Conservation (phyloP, 2,329 filamentous ascomycete species). For the Colletotrichum abscissum region DNA sequence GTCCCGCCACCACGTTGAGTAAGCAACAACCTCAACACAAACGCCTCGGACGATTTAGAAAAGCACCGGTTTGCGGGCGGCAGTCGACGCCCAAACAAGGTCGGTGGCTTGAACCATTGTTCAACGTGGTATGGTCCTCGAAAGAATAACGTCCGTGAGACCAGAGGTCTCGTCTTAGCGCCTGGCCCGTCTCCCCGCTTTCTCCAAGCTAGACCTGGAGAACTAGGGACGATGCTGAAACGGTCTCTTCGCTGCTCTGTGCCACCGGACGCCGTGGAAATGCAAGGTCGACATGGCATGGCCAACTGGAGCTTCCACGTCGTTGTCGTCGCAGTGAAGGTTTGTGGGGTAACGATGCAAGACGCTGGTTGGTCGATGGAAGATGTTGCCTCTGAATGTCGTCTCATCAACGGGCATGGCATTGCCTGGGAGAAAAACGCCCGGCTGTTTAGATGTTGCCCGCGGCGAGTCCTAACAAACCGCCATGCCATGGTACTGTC, state of each 20-base stretch:
- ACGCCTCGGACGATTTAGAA: not conserved
- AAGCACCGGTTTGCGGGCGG: not conserved
- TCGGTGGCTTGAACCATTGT: not conserved
- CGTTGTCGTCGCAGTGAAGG: conserved; percentile 14
- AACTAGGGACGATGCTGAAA: conserved; percentile 28
- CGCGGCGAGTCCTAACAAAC: not conserved
- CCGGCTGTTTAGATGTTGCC: not conserved
- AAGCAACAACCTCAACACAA: not conserved
- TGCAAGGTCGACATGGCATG: conserved; percentile 9
- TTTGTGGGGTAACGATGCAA: conserved; percentile 26
- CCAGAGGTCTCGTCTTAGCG: conserved; percentile 8
- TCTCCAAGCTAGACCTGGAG: conserved; percentile 14
- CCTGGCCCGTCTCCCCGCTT: conserved; percentile 19
- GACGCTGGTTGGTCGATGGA: conserved; percentile 13
- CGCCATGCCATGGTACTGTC: not conserved
- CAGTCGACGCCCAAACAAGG: not conserved
- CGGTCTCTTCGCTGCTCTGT: conserved; percentile 20
- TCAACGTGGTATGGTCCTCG: not conserved
- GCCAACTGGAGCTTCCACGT: not conserved
- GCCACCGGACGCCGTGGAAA: conserved; percentile 16
- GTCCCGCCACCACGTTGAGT: conserved; percentile 4
- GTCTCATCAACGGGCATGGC: conserved; percentile 33
- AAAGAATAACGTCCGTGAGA: conserved; percentile 13
- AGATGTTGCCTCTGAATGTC: conserved; percentile 4
- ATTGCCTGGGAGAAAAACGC: not conserved